These are phyloP conservation scores for Sextonia rubra DNA, from an alignment of 164 flowering plant species.

Conservation along the genomic window DNA sequence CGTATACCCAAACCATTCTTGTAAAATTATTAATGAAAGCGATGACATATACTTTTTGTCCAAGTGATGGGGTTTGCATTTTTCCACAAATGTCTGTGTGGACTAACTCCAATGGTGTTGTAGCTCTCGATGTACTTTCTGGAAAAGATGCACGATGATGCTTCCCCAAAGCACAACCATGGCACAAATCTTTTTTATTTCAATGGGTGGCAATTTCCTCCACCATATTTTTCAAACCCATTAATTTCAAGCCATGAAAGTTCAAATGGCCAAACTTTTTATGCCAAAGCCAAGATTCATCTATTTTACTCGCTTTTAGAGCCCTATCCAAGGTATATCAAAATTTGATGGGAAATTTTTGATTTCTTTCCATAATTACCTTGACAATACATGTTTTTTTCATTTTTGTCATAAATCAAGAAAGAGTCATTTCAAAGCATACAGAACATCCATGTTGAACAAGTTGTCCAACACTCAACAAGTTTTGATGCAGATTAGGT, in stretches of 20 bases:
- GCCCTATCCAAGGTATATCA: not conserved
- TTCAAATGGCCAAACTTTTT: not conserved
- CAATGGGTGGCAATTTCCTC: too few species aligned
- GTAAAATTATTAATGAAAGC: not conserved
- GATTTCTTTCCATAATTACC: not conserved
- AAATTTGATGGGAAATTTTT: not conserved
- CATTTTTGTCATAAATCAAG: not conserved
- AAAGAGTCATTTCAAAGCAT: not conserved
- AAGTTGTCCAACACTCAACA: conserved; percentile 1
- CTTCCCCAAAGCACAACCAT: too few species aligned
- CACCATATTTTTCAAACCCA: too few species aligned
- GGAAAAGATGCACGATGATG: too few species aligned
- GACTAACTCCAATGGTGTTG: too few species aligned
- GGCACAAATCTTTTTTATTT: too few species aligned
- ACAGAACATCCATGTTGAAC: not conserved
- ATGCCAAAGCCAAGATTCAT: not conserved
- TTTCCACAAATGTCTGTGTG: not conserved
- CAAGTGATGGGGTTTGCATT: not conserved
- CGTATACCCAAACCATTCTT: not conserved
- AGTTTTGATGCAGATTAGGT: not conserved
- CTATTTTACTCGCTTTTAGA: not conserved
- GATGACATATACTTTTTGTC: not conserved
- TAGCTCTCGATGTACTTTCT: too few species aligned
- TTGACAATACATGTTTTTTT: not conserved
- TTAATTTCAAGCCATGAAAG: not conserved